Conservation (phyloP, 1,284 basidiomycete species). For the Ganoderma multipileum region DNA sequence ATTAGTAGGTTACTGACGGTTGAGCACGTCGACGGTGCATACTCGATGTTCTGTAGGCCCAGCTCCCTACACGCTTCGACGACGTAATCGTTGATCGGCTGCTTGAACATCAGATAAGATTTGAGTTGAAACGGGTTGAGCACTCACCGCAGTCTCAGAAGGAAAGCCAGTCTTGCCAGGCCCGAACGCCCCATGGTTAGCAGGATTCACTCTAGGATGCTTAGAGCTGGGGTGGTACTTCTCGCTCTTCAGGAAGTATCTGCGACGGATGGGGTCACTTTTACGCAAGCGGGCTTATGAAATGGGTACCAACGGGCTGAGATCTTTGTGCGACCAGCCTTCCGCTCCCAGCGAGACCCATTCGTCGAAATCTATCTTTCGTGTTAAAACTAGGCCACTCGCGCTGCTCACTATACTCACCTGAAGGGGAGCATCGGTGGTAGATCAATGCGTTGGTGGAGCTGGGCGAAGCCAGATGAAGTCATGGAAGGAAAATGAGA, state of each 20-base stretch:
- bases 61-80: slow-evolving; percentile 31
- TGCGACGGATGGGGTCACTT: slow-evolving; percentile 10
- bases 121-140: background rate
- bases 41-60: slow-evolving; percentile 37
- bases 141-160: slow-evolving; percentile 21
- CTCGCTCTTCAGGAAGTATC: slow-evolving; percentile 43
- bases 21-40: slow-evolving; percentile 3
- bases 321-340: slow-evolving; percentile 45
- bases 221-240: background rate
- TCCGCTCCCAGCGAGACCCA: slow-evolving; percentile 46
- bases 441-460: slow-evolving; percentile 30
- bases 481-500: too few species aligned
- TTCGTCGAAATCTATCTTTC: slow-evolving; percentile 44
- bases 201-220: background rate
- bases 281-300: background rate
- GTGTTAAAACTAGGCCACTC: background rate
- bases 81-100: slow-evolving; percentile 26
- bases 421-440: slow-evolving; percentile 31
- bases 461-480: slow-evolving; percentile 6
- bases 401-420: background rate
- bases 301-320: slow-evolving; percentile 37
- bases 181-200: slow-evolving; percentile 27
- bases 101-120: background rate
- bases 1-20: background rate
- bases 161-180: slow-evolving; percentile 33